Evolutionary conservation across 2,329 filamentous ascomycete genomes (phyloP).

Genomic region (Lachnellula arida): DNA sequence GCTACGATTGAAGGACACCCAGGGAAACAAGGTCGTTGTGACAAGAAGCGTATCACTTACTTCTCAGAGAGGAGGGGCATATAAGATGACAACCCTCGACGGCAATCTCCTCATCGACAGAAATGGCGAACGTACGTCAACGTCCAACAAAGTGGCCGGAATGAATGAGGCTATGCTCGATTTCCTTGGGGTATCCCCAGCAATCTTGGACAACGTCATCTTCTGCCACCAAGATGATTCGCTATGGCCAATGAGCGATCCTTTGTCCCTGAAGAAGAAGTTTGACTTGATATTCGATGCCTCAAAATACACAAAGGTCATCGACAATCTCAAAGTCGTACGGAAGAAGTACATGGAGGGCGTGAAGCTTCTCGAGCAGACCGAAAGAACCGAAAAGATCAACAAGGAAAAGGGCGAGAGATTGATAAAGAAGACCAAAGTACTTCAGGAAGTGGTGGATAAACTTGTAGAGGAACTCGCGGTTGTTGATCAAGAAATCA

Average conservation of each 20-base stretch:
- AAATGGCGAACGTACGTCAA: conserved; percentile 71
- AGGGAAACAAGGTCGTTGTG: conserved; percentile 73
- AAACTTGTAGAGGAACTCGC: conserved; percentile 53
- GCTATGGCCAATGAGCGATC: conserved; percentile 92
- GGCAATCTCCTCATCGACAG: conserved; percentile 70
- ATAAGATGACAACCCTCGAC: conserved; percentile 73
- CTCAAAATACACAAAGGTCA: conserved; percentile 92
- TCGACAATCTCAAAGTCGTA: conserved; percentile 86
- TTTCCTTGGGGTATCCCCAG: conserved; percentile 82
- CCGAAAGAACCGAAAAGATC: conserved; percentile 71
- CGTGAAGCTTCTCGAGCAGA: conserved; percentile 65
- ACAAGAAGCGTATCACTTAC: conserved; percentile 82
- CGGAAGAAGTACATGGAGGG: conserved; percentile 78
- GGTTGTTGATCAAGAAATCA: conserved; percentile 55
- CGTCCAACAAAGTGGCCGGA: conserved; percentile 77
- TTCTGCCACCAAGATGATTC: conserved; percentile 99
- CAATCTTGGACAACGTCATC: conserved; percentile 89
- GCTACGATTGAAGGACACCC: conserved; percentile 76
- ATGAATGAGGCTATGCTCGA: conserved; percentile 80
- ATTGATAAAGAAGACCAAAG: conserved; percentile 59
- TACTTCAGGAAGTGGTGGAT: conserved; percentile 63
- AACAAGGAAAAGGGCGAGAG: conserved; percentile 82
- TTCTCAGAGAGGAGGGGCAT: conserved; percentile 70
- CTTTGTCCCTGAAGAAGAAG: conserved; percentile 77
- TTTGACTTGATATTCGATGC: conserved; percentile 99